Evolutionary conservation across 1,139 yeast species (phyloP).

Genomic region (Saccharomycopsis hybrid): DNA sequence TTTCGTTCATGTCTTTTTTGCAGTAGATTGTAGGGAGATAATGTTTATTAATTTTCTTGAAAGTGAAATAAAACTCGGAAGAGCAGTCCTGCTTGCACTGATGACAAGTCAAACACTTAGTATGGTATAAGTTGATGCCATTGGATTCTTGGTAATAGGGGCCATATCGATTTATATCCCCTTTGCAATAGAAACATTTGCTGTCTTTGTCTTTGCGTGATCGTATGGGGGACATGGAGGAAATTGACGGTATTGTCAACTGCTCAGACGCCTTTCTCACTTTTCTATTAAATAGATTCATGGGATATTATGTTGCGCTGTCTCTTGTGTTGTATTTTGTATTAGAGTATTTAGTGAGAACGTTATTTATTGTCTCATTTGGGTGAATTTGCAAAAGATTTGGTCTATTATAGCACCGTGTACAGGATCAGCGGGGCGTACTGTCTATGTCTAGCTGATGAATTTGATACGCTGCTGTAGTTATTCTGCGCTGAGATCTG

Average conservation of each 20-base stretch:
- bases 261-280: slow-evolving; percentile 19
- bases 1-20: slow-evolving; percentile 19
- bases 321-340: too few species aligned
- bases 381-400: too few species aligned
- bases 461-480: too few species aligned
- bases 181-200: slow-evolving; percentile 20
- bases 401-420: too few species aligned
- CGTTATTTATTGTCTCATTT: too few species aligned
- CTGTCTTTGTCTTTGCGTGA: slow-evolving; percentile 4
- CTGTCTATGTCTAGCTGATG: too few species aligned
- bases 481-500: too few species aligned
- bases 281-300: slow-evolving; percentile 14
- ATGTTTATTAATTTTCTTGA: slow-evolving; percentile 17
- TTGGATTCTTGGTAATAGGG: slow-evolving; percentile 13
- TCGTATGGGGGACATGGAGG: background rate
- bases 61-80: slow-evolving; percentile 17
- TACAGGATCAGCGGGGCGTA: too few species aligned
- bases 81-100: slow-evolving; percentile 18
- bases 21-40: slow-evolving; percentile 18
- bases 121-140: slow-evolving; percentile 10
- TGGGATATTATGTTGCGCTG: background rate
- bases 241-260: background rate
- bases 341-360: too few species aligned
- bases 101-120: slow-evolving; percentile 18
- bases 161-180: slow-evolving; percentile 11